Evolutionary conservation across 2,329 filamentous ascomycete species (phyloP).

Genomic region (Penicillium sp.): DNA sequence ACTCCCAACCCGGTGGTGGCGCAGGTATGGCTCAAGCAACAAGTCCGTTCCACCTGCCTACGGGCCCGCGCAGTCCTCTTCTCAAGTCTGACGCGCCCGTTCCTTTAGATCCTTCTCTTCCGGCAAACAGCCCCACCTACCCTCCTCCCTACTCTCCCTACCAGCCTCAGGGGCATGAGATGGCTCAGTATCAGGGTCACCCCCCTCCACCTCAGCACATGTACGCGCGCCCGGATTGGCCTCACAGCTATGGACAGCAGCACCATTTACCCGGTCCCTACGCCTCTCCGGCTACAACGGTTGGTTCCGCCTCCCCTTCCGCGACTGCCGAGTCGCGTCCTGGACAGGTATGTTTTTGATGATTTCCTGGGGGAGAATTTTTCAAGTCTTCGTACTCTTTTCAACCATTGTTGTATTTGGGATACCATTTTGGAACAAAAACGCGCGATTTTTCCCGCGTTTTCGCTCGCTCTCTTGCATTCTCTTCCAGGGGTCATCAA

Average conservation of each 20-base stretch:
- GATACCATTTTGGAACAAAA: slow-evolving; percentile 26
- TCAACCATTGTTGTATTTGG: slow-evolving; percentile 31
- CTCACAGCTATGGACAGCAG: slow-evolving; percentile 48
- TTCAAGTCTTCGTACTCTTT: slow-evolving; percentile 28
- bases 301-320: slow-evolving; percentile 58
- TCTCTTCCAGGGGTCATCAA: slow-evolving; percentile 20
- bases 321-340: slow-evolving; percentile 62
- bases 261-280: slow-evolving; percentile 53
- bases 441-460: slow-evolving; percentile 4
- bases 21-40: slow-evolving; percentile 98
- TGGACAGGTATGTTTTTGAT: slow-evolving; percentile 60
- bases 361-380: slow-evolving; percentile 32
- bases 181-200: slow-evolving; percentile 68
- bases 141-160: slow-evolving; percentile 87
- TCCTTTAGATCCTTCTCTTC: slow-evolving; percentile 99
- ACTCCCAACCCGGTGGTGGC: slow-evolving; percentile 71
- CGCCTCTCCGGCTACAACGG: slow-evolving; percentile 57
- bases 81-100: slow-evolving; percentile 94
- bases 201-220: slow-evolving; percentile 50
- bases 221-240: slow-evolving; percentile 51
- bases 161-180: slow-evolving; percentile 77
- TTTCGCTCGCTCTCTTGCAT: background rate
- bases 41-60: slow-evolving; percentile 83
- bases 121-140: slow-evolving; percentile 89
- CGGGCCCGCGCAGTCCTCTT: slow-evolving; percentile 55